Percentiles rank a stretch among this genome's conserved stretches.
phyloP scores from a whole-genome alignment of 2,329 filamentous ascomycete species.

The Phaeosphaeriaceae sp. region DNA sequence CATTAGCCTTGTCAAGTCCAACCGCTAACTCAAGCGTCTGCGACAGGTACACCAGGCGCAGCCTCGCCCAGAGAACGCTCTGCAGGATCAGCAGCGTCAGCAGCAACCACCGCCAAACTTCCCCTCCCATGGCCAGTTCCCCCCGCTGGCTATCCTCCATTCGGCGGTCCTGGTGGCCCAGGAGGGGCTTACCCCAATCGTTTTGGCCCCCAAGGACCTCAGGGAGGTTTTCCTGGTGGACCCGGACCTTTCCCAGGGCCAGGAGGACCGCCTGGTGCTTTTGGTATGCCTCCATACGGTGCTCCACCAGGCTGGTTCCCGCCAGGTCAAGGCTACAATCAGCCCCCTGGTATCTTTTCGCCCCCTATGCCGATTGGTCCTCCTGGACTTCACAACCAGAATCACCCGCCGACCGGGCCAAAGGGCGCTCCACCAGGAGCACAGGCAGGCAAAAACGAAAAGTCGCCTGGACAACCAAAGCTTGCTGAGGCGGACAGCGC shows the following conservation, averaged over 20 bases:
- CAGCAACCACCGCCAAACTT: slow-evolving; percentile 49
- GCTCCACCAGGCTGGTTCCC: slow-evolving; percentile 77
- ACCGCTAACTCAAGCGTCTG: slow-evolving; percentile 34
- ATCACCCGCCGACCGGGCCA: slow-evolving; percentile 48
- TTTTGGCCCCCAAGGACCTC: slow-evolving; percentile 55
- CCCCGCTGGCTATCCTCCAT: slow-evolving; percentile 50
- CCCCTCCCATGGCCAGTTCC: slow-evolving; percentile 51
- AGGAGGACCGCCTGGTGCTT: slow-evolving; percentile 57
- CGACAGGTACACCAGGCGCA: slow-evolving; percentile 41
- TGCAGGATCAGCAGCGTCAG: slow-evolving; percentile 34
- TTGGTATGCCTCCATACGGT: slow-evolving; percentile 75
- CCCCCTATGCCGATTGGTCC: slow-evolving; percentile 67
- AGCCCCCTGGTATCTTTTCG: slow-evolving; percentile 67
- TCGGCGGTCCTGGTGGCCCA: slow-evolving; percentile 49
- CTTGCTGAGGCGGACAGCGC: slow-evolving; percentile 55
- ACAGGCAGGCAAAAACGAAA: slow-evolving; percentile 35
- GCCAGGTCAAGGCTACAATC: slow-evolving; percentile 76
- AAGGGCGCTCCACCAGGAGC: slow-evolving; percentile 43
- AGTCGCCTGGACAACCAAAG: slow-evolving; percentile 37
- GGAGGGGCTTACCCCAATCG: slow-evolving; percentile 48
- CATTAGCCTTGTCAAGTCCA: slow-evolving; percentile 5
- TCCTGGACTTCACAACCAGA: slow-evolving; percentile 54
- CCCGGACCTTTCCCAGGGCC: slow-evolving; percentile 61
- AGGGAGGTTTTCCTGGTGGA: slow-evolving; percentile 53
- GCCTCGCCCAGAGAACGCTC: slow-evolving; percentile 24